Base-by-base conservation (phyloP, 768 basidiomycete genomes). In the Chiua virens region DNA sequence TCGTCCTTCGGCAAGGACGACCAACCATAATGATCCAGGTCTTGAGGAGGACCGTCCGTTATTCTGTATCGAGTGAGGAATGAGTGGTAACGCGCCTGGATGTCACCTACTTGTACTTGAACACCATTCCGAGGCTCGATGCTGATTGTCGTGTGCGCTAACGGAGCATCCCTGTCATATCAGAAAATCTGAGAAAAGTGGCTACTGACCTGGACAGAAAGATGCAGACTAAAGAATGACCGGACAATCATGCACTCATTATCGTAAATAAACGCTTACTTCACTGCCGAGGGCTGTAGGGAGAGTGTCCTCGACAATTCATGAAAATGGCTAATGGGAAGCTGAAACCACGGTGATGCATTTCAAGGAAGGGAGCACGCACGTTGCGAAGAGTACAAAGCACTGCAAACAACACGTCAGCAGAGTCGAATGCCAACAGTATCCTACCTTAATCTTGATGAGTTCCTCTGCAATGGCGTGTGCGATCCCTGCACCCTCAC, bases 351-450 rank as follows among this genome's bases (percentile, higher is more conserved):
- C 27, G 40, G 15, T 6, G 21, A 6, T 21, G 6, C 9, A 13
- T 27, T 39, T 7, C 4, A 41, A 38, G 20, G 47, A 58, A 30
- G 23, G 18, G 15, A 17, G 9, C 6, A 59, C 77, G 56, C 59
- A 96, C 80, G 96, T 98, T 8, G 91, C 86, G 64, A 99, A 98
- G 68, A 98, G 89, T 2, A 89, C 87, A 58, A 89, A 91, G 11
- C 85, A 76, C 92, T 96, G 35, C 3, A 20, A 34, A 37, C 48
- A 36, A 22, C 6, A 18, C 14, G 45, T 49, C 35, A 50, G 47
- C 41, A 36, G 32, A 21, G 23, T 37, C 30, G 15, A n/a, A 39
- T 18, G 35, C 30, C 17, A 30, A 49, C 35, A 41, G 38, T 35
- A 21, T 55, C 75, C 36, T 28, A 89, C 94, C 75, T 89, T 89